phyloP scores from a whole-genome alignment of 1,139 yeast genomes.

The Pichia sp. region DNA sequence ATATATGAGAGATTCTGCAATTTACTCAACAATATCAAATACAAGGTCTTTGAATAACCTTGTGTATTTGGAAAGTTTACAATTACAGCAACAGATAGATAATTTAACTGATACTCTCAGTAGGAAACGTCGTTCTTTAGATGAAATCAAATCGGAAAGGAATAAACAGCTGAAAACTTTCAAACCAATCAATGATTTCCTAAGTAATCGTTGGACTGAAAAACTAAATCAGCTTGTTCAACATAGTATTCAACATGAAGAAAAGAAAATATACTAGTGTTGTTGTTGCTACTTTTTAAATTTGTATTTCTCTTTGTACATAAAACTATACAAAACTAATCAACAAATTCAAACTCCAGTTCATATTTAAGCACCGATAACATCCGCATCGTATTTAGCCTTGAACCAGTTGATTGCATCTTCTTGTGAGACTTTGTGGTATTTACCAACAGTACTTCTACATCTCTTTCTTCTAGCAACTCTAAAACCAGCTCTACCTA shows the following conservation, averaged over 20 bases:
- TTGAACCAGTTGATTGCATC: slow-evolving; percentile 99
- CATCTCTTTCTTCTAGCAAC: slow-evolving; percentile 99
- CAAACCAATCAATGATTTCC: slow-evolving; percentile 23
- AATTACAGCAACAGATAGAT: background rate
- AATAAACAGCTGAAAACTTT: slow-evolving; percentile 21
- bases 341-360: too few relatives aligned
- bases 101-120: too few relatives aligned
- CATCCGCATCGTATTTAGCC: slow-evolving; percentile 99
- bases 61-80: background rate
- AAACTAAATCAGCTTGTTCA: slow-evolving; percentile 25
- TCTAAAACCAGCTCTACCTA: slow-evolving; percentile 99
- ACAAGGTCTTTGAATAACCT: background rate
- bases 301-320: background rate
- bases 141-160: slow-evolving; percentile 18
- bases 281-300: background rate
- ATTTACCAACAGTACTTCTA: slow-evolving; percentile 81
- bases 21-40: background rate
- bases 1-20: background rate
- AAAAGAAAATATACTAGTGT: slow-evolving; percentile 10
- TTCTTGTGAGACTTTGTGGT: slow-evolving; percentile 87
- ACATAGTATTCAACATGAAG: slow-evolving; percentile 19
- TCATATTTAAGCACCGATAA: slow-evolving; percentile 70
- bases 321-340: slow-evolving; percentile 1
- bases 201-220: slow-evolving; percentile 25
- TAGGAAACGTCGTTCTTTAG: slow-evolving; percentile 4